Evolutionary conservation across 2,329 filamentous ascomycete species (phyloP), one percentile per base, ranked within the genome.

Genomic region (Chrysoporthe austroafricana): DNA sequence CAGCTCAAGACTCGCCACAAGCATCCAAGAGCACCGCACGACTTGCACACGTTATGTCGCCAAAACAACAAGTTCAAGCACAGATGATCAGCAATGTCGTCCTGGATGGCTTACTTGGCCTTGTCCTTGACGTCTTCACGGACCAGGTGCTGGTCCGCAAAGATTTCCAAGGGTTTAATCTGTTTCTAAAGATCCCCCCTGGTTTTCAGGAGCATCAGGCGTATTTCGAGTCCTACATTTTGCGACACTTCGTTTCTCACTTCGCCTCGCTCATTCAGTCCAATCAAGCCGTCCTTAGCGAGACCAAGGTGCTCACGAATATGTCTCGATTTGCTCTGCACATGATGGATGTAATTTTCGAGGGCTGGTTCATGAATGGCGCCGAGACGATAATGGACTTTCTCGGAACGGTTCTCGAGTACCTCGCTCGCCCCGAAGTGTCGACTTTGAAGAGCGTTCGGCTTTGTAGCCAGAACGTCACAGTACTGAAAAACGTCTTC

Each of bases 341-440:
- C 75, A 86, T 98, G 76, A 88, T 91, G 0, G 96, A 99, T 77
- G 92, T 93, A 6, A 90, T 97, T 14, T 97, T 96, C 72, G 96
- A 98, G 78, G 96, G 96, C 18, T 97, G 94, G 93, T 98, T 98
- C 75, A 87, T 97, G 70, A 91, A 96, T 71, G 95, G 95, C 1
- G 92, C 92, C 1, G 91, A 94, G 73, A 85, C 88, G 4, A 86
- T 96, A 72, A 85, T 98, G 43, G 94, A 98, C 73, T 96, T 97
- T 73, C 87, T 90, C 3, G 96, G 95, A 1, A 89, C 90, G 64
- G 80, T 97, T 7, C 79, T 99, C 7, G 96, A 99, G 76, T 95
- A 97, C 74, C 83, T 99, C 4, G 93, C 97, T 76, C 88, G 92
- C 11, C 91, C 94, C 0, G 93, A 97, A 16, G 84, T 99, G 46